Conservation (phyloP, 2,329 filamentous ascomycete species). For the Sporothrix pallida region DNA sequence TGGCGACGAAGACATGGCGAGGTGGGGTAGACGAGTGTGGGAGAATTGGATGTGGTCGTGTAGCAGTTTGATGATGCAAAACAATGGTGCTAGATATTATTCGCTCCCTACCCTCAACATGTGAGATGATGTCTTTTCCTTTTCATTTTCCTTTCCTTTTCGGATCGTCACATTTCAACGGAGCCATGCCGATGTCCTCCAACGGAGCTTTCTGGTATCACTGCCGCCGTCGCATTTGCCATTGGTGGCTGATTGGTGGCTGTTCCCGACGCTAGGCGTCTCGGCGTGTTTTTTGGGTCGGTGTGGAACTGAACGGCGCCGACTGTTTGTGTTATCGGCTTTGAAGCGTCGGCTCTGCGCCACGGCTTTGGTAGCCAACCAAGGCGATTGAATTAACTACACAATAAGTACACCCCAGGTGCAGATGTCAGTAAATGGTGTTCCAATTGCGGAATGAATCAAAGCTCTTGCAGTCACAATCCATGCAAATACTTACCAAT, state of each 20-base stretch:
- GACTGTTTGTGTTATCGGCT: background rate
- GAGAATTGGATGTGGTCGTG: background rate
- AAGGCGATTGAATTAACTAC: background rate
- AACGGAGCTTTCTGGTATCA: background rate
- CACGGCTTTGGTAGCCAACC: background rate
- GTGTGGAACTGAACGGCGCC: background rate
- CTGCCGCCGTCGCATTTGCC: background rate
- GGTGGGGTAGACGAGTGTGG: background rate
- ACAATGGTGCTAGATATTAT: too few relatives aligned
- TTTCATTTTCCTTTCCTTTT: background rate
- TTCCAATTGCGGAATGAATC: too few relatives aligned
- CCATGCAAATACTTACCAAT: too few relatives aligned
- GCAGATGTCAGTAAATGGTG: too few relatives aligned
- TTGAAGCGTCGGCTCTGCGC: background rate
- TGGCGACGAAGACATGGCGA: conserved; percentile 19
- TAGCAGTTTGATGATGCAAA: too few relatives aligned
- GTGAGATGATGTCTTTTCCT: background rate
- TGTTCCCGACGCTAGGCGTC: conserved; percentile 18
- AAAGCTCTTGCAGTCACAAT: too few relatives aligned
- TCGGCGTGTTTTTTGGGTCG: background rate
- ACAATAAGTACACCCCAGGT: too few relatives aligned
- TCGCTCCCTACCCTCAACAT: background rate
- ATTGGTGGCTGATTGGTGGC: background rate
- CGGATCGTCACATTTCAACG: background rate
- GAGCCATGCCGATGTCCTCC: background rate